A percentile compares a stretch with the other conserved stretches of the same genome.
These are phyloP conservation scores for Globisporangium iwayamae DNA, from an alignment of 352 stramenopile genomes.

Conservation along the genomic window DNA sequence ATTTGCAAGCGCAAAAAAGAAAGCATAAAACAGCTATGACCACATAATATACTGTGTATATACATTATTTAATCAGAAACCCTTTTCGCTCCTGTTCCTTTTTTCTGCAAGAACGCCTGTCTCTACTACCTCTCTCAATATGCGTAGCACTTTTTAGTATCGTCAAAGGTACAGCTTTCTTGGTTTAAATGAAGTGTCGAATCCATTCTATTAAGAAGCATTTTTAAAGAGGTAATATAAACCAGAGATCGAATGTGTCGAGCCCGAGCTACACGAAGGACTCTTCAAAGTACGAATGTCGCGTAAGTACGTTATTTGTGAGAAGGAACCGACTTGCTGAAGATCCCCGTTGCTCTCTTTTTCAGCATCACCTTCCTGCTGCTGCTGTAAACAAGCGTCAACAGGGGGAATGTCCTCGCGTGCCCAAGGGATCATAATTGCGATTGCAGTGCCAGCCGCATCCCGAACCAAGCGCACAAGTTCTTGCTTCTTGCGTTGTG, in stretches of 20 bases:
- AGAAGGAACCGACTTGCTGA: background rate
- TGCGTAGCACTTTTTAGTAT: background rate
- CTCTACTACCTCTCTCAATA: background rate
- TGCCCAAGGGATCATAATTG: background rate
- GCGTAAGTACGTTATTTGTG: background rate
- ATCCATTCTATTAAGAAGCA: background rate
- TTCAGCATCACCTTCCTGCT: background rate
- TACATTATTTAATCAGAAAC: background rate
- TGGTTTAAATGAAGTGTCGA: background rate
- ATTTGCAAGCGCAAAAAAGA: too few relatives aligned
- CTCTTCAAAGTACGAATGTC: slow-evolving; percentile 8
- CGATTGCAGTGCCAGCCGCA: background rate
- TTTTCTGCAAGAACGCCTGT: background rate
- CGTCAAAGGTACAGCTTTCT: too few relatives aligned
- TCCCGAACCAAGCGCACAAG: background rate
- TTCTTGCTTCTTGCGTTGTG: too few relatives aligned
- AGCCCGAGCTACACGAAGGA: background rate
- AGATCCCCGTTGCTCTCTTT: background rate
- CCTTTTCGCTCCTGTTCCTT: background rate
- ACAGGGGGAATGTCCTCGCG: too few relatives aligned
- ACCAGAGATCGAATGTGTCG: background rate
- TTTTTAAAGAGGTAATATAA: background rate
- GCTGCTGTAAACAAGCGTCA: too few relatives aligned
- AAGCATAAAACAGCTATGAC: background rate
- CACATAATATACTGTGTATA: background rate